Base-by-base conservation (phyloP, 2,329 filamentous ascomycete species). In the Didymella lethalis region DNA sequence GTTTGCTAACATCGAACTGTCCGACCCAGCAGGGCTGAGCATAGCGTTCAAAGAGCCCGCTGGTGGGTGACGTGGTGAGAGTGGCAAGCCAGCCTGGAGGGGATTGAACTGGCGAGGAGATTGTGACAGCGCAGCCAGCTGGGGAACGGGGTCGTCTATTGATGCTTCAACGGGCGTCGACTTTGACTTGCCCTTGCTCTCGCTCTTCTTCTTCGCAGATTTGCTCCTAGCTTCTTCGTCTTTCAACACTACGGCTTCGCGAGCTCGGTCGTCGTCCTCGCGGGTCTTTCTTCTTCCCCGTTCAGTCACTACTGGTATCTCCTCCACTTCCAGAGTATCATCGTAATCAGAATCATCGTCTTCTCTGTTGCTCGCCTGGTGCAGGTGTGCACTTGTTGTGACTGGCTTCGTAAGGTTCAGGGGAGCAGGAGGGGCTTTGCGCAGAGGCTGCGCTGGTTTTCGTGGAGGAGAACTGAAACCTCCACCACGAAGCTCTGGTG, bases 361-460 rank as follows among this genome's bases (percentile, higher is more conserved):
- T n/a, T 89, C 86, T 0, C 78, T 74, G 25, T 79, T 74, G 36
- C 77, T 78, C 2, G 78, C 74, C 45, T 79, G 76, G 45, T 82
- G 77, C 48, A 81, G 72, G 57, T 82, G 81, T 11, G 78, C 74
- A 55, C 78, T 80, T 34, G 80, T 68, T 44, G 71, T 75, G 11
- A 77, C 76, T 18, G 74, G 73, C 61, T 79, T 79, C 23, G 83
- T 84, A 25, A 98, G 82, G 71, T 93, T 89, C 53, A 98, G 78
- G 2, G 94, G 93, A 12, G 92, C 91, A 46, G 94, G 94, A 2
- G 93, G 93, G 6, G 89, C 86, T 75, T 96, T 97, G 59, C 93
- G 86, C 48, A 86, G 85, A 14, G 89, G 68, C 50, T 75, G 71
- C 20, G 67, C 47, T 38, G 72, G 63, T 63, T 75, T 74, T 51